Conservation (phyloP, 83 land plant species). For the Picea abies region DNA sequence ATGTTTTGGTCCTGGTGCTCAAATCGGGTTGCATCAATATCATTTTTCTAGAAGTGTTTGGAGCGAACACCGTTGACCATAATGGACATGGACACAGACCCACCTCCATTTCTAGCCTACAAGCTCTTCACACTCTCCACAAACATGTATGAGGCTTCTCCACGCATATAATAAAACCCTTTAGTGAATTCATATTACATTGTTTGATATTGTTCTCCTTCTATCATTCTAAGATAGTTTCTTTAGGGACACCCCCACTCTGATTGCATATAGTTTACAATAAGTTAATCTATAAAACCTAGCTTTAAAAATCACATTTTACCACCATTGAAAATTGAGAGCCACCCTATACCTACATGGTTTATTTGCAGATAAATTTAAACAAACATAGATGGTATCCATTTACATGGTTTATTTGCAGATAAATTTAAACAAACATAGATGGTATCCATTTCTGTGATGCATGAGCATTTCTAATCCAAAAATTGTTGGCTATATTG, state of each 20-base stretch:
- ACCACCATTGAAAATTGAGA: not conserved
- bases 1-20: conserved; percentile 31
- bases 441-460: too few species aligned
- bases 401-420: not conserved
- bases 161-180: conserved; percentile 6
- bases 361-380: not conserved
- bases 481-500: too few species aligned
- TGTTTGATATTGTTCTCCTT: conserved; percentile 13
- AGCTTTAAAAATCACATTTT: conserved; percentile 4
- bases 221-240: conserved; percentile 15
- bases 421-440: too few species aligned
- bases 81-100: conserved; percentile 25
- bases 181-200: conserved; percentile 8
- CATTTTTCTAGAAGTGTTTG: conserved; percentile 40
- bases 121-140: conserved; percentile 18
- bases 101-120: conserved; percentile 19
- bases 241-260: not conserved
- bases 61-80: conserved; percentile 47
- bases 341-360: not conserved
- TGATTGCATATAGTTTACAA: not conserved
- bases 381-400: not conserved
- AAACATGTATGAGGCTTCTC: conserved; percentile 17
- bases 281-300: not conserved
- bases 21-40: conserved; percentile 20
- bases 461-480: too few species aligned